A percentile compares a stretch with the other conserved stretches of the same genome.
phyloP scores from a whole-genome alignment of 2,329 filamentous ascomycete species.

The Colletotrichum sojae region DNA sequence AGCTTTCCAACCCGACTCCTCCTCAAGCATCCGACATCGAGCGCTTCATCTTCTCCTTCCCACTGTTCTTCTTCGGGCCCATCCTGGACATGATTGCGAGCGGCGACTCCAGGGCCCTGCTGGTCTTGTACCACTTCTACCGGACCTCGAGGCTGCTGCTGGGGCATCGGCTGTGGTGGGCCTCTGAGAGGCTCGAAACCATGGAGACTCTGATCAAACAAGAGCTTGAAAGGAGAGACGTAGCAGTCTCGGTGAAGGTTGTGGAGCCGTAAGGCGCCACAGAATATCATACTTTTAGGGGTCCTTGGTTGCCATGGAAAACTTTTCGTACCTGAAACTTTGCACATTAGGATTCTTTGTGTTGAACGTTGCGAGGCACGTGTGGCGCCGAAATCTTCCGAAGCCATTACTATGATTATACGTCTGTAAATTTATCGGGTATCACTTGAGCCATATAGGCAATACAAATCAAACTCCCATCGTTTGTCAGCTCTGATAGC shows the following conservation, averaged over 20 bases:
- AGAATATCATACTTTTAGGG: too few relatives aligned
- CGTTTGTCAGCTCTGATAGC: not conserved
- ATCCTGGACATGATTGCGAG: constrained; percentile 44
- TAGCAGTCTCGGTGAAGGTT: not conserved
- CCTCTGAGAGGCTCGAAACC: constrained; percentile 37
- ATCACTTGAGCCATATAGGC: not conserved
- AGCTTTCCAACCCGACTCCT: constrained; percentile 2
- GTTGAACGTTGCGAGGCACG: too few relatives aligned
- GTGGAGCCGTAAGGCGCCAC: not conserved
- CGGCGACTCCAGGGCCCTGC: constrained; percentile 47
- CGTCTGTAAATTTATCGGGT: not conserved
- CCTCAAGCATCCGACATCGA: constrained; percentile 42
- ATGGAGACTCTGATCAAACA: constrained; percentile 39
- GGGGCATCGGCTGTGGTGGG: constrained; percentile 46
- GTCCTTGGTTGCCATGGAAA: too few relatives aligned
- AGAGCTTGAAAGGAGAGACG: constrained; percentile 6
- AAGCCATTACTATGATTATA: not conserved
- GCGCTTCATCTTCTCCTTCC: constrained; percentile 47
- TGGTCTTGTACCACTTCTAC: constrained; percentile 48
- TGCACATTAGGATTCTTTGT: too few relatives aligned
- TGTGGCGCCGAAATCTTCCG: too few relatives aligned
- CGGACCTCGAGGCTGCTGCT: constrained; percentile 43
- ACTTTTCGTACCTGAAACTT: too few relatives aligned
- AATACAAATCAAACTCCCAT: not conserved
- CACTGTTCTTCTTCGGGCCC: constrained; percentile 47